A percentile compares a stretch with the other conserved stretches of the same genome.
Conservation (phyloP, 164 flowering plant species). For the Dillenia suffruticosa region DNA sequence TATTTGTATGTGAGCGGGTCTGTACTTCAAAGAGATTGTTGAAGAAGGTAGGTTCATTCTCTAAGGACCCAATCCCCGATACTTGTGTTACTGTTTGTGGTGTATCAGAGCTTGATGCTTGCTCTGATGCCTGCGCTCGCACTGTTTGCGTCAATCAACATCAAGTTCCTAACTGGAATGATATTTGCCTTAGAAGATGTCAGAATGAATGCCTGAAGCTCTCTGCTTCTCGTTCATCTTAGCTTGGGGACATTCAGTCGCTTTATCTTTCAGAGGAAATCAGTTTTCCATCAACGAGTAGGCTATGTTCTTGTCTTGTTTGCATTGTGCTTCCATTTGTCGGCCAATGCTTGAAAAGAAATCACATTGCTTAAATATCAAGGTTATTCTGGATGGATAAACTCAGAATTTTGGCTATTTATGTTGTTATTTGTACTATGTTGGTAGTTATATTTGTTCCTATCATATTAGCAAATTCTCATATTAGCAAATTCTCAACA, state of each 20-base stretch:
- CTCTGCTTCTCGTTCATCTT: constrained; percentile 34
- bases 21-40: constrained; percentile 90
- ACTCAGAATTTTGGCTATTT: no score
- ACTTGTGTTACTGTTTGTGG: constrained; percentile 89
- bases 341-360: background rate
- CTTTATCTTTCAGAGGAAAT: background rate
- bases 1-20: constrained; percentile 91
- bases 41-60: constrained; percentile 80
- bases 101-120: constrained; percentile 86
- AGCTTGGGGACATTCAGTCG: background rate
- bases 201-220: constrained; percentile 80
- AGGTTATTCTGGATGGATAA: no score
- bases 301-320: background rate
- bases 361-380: background rate
- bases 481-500: no score
- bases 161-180: constrained; percentile 88
- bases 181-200: constrained; percentile 68
- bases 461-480: no score
- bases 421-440: no score
- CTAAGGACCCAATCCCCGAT: constrained; percentile 80
- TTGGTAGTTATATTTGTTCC: no score
- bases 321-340: background rate
- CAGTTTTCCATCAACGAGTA: background rate
- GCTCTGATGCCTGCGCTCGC: constrained; percentile 89
- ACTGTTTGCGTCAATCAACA: constrained; percentile 85